phyloP scores from a whole-genome alignment of 2,329 filamentous ascomycete genomes.

The Penicillium sp. region DNA sequence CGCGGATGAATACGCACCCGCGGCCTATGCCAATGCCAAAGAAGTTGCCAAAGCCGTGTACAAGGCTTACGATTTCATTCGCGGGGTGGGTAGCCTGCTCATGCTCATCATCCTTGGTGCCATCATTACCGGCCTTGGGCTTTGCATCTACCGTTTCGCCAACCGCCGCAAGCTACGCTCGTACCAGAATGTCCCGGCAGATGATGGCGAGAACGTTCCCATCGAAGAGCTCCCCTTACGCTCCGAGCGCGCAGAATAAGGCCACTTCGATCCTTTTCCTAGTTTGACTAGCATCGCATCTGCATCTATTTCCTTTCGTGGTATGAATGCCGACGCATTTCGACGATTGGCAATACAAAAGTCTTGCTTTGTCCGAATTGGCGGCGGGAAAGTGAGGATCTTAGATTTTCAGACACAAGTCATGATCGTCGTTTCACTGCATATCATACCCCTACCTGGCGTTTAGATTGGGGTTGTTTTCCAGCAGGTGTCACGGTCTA shows the following conservation, averaged over 20 bases:
- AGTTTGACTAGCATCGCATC: too few species aligned
- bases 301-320: slow-evolving; percentile 3
- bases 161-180: slow-evolving; percentile 21
- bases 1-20: neutral
- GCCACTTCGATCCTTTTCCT: neutral
- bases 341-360: too few species aligned
- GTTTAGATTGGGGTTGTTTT: slow-evolving; percentile 10
- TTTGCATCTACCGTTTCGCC: slow-evolving; percentile 18
- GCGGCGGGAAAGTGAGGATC: neutral
- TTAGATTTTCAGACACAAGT: slow-evolving; percentile 13
- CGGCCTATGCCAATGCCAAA: slow-evolving; percentile 20
- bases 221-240: slow-evolving; percentile 19
- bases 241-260: slow-evolving; percentile 10
- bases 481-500: neutral
- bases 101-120: slow-evolving; percentile 26
- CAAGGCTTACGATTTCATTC: slow-evolving; percentile 30
- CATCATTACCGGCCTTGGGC: slow-evolving; percentile 21
- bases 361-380: neutral
- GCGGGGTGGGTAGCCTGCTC: slow-evolving; percentile 26
- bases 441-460: slow-evolving; percentile 24
- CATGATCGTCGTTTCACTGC: slow-evolving; percentile 20
- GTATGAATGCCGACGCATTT: too few species aligned
- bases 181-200: slow-evolving; percentile 28
- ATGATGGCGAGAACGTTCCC: slow-evolving; percentile 27
- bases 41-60: slow-evolving; percentile 26